Evolutionary conservation across 306 rosid genomes (phyloP).

Genomic region (Prinsepia uniflora): DNA sequence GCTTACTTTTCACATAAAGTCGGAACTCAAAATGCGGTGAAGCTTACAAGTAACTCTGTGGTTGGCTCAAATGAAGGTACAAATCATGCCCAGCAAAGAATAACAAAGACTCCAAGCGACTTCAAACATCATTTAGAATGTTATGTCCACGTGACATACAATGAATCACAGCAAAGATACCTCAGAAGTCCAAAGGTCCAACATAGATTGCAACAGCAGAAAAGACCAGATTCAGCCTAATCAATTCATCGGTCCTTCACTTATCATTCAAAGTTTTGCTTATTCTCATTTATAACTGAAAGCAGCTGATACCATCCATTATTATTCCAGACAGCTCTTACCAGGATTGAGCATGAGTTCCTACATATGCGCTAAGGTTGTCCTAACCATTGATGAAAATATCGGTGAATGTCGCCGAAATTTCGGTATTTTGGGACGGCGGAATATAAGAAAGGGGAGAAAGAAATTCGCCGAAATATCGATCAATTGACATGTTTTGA

Average conservation of each 20-base stretch:
- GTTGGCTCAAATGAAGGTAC: neutral
- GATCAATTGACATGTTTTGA: no score
- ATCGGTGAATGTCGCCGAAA: no score
- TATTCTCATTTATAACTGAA: neutral
- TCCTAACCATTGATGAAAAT: no score
- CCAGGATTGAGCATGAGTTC: neutral
- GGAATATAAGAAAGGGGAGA: no score
- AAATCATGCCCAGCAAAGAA: neutral
- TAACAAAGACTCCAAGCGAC: neutral
- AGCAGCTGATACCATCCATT: neutral
- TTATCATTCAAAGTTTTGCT: neutral
- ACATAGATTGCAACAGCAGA: neutral
- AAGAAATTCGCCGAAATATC: no score
- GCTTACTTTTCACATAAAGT: constrained; percentile 6
- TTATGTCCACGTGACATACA: neutral
- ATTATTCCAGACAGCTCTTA: neutral
- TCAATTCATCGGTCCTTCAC: neutral
- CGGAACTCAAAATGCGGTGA: neutral
- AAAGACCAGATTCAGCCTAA: neutral
- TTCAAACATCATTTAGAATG: neutral
- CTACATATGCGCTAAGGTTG: neutral
- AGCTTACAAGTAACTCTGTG: neutral
- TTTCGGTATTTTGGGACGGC: no score
- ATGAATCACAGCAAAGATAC: neutral
- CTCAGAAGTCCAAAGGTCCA: neutral